Evolutionary conservation across 495 filamentous ascomycete genomes (phyloP).

Genomic region (Clavariopsis aquatica): DNA sequence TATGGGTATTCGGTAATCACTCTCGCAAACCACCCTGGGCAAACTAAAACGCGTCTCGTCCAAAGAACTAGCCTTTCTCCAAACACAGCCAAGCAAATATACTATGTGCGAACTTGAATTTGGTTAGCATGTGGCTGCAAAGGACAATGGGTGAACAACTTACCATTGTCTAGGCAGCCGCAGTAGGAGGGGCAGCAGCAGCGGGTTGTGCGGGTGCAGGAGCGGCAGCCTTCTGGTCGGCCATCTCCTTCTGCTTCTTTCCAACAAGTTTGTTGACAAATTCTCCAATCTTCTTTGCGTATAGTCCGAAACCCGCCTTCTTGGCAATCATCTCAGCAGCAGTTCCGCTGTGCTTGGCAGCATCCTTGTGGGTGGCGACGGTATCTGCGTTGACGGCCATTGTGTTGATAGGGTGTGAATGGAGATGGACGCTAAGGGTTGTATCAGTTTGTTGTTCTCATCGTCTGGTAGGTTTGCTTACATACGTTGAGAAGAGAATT

Average conservation of each 20-base stretch:
- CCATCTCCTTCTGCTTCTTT: slow-evolving; percentile 24
- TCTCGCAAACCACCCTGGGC: neutral
- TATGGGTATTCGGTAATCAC: slow-evolving; percentile 14
- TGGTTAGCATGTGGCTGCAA: neutral
- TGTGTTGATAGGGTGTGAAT: neutral
- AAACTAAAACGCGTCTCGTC: slow-evolving; percentile 10
- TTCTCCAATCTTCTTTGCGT: slow-evolving; percentile 26
- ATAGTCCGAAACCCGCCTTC: slow-evolving; percentile 5
- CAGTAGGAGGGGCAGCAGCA: slow-evolving; percentile 1
- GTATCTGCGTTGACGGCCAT: slow-evolving; percentile 17
- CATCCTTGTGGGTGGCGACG: slow-evolving; percentile 22
- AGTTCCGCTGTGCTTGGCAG: slow-evolving; percentile 19
- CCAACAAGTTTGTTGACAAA: slow-evolving; percentile 25
- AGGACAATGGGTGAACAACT: neutral
- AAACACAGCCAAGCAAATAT: neutral
- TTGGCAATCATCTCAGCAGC: slow-evolving; percentile 19
- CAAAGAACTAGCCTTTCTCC: neutral
- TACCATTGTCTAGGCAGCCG: neutral
- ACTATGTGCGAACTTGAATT: neutral
- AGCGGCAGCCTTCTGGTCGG: slow-evolving; percentile 3
- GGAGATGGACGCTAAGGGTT: neutral
- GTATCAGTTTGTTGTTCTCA: too few species aligned
- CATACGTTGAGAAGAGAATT: neutral
- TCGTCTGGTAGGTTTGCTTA: neutral
- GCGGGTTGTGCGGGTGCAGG: neutral